Percentiles rank a stretch among this genome's conserved stretches.
Evolutionary conservation across 805 yeast genomes (phyloP).

Genomic region (Kuraishia cidri): DNA sequence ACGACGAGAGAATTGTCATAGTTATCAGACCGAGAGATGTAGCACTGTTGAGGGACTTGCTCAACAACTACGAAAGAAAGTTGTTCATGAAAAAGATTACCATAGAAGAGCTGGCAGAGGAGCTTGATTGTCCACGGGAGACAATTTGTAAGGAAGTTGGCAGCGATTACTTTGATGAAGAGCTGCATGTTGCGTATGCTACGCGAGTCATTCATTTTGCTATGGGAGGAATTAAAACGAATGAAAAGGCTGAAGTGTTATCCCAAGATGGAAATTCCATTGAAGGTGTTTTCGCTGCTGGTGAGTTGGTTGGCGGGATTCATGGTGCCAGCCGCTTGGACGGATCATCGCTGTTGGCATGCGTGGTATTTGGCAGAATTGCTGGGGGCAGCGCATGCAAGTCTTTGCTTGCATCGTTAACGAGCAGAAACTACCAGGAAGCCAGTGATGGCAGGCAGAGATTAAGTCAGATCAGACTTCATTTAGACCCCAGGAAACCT

Average conservation of each 20-base stretch:
- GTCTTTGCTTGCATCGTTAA: slow-evolving; percentile 13
- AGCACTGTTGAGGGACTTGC: no score
- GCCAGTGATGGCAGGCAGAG: no score
- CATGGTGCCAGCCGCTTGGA: slow-evolving; percentile 58
- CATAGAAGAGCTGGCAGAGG: slow-evolving; percentile 32
- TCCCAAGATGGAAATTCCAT: slow-evolving; percentile 20
- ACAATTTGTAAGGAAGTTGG: slow-evolving; percentile 3
- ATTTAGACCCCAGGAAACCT: slow-evolving; percentile 18
- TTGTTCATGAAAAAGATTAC: slow-evolving; percentile 40
- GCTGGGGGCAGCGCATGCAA: slow-evolving; percentile 32
- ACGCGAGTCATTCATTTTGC: slow-evolving; percentile 57
- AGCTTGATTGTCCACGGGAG: slow-evolving; percentile 22
- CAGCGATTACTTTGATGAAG: slow-evolving; percentile 14
- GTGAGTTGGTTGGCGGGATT: slow-evolving; percentile 63
- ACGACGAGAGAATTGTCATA: slow-evolving; percentile 27
- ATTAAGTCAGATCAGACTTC: slow-evolving; percentile 32
- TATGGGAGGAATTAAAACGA: slow-evolving; percentile 59
- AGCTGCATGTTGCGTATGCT: slow-evolving; percentile 41
- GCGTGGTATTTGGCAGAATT: slow-evolving; percentile 51
- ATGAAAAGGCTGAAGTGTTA: slow-evolving; percentile 30
- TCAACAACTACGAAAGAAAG: slow-evolving; percentile 42
- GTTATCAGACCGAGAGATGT: no score
- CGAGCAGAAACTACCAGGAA: slow-evolving; percentile 9
- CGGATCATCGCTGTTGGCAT: slow-evolving; percentile 48
- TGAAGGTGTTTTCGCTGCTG: slow-evolving; percentile 49